These are phyloP conservation scores for Quercus mongolica DNA, from an alignment of 306 rosid genomes.

Conservation along the genomic window DNA sequence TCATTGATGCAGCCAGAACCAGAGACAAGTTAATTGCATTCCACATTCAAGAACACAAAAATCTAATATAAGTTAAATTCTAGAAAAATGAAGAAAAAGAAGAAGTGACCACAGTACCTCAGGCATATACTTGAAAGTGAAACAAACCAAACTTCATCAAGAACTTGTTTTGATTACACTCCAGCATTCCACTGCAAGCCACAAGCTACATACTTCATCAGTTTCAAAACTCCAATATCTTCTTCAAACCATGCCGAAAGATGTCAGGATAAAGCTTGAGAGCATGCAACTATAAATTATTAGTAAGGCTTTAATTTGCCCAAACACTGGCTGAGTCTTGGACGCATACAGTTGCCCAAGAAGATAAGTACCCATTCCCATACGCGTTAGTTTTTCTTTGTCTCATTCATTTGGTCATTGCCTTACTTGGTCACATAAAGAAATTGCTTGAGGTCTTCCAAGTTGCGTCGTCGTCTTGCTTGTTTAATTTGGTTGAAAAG, in stretches of 20 bases:
- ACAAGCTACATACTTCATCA: conserved; percentile 33
- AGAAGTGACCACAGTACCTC: conserved; percentile 31
- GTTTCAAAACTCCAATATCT: conserved; percentile 53
- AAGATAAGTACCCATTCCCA: too few species aligned
- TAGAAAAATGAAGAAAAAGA: conserved; percentile 1
- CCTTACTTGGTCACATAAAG: too few species aligned
- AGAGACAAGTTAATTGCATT: not conserved
- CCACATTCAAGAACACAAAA: not conserved
- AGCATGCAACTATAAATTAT: not conserved
- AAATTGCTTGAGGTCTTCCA: too few species aligned
- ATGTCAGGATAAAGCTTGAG: conserved; percentile 49
- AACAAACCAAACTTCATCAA: conserved; percentile 59
- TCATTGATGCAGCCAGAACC: not conserved
- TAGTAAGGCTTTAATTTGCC: too few species aligned
- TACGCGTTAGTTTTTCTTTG: too few species aligned
- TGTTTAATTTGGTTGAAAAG: too few species aligned
- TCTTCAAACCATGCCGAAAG: conserved; percentile 82
- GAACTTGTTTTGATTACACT: conserved; percentile 77
- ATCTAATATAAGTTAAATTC: conserved; percentile 11
- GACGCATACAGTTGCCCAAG: too few species aligned
- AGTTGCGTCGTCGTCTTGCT: too few species aligned
- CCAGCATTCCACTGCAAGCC: conserved; percentile 86
- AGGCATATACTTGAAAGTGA: conserved; percentile 29
- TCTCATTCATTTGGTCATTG: too few species aligned
- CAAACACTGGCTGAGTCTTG: too few species aligned